Percentiles rank a stretch among this genome's conserved stretches.
phyloP scores from a whole-genome alignment of 2,329 filamentous ascomycete genomes.

The Aspergillus sclerotialis region DNA sequence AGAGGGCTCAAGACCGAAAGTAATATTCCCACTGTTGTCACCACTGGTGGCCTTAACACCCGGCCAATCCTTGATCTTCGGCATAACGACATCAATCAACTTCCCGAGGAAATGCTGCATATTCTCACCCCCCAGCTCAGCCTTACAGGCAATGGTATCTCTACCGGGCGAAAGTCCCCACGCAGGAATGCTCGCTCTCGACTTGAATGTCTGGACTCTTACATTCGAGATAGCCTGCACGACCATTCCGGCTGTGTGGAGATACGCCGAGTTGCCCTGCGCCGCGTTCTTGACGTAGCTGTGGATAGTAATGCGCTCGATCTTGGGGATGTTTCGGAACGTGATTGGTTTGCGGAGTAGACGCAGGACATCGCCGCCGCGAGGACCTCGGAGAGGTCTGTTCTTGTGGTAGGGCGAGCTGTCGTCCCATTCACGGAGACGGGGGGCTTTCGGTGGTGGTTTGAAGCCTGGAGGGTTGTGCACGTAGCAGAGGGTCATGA shows the following conservation, averaged over 20 bases:
- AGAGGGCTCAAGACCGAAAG: slow-evolving; percentile 69
- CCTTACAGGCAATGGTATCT: slow-evolving; percentile 64
- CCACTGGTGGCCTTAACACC: slow-evolving; percentile 72
- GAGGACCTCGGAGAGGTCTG: slow-evolving; percentile 73
- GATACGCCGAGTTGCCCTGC: slow-evolving; percentile 61
- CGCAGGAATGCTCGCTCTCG: slow-evolving; percentile 62
- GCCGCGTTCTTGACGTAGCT: slow-evolving; percentile 63
- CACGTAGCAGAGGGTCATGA: slow-evolving; percentile 81
- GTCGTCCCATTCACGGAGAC: slow-evolving; percentile 78
- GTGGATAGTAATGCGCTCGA: slow-evolving; percentile 76
- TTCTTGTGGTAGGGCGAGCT: slow-evolving; percentile 93
- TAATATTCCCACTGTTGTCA: slow-evolving; percentile 81
- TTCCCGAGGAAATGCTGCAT: slow-evolving; percentile 91
- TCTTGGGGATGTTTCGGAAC: slow-evolving; percentile 77
- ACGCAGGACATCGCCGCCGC: slow-evolving; percentile 59
- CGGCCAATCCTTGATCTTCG: slow-evolving; percentile 92
- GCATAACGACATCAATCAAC: slow-evolving; percentile 80
- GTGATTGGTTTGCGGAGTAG: slow-evolving; percentile 52
- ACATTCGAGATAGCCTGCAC: slow-evolving; percentile 80
- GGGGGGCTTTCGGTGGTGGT: slow-evolving; percentile 51
- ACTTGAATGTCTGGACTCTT: slow-evolving; percentile 62
- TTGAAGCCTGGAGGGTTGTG: slow-evolving; percentile 75
- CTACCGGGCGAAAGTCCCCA: slow-evolving; percentile 70
- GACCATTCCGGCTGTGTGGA: slow-evolving; percentile 78
- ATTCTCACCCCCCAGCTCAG: slow-evolving; percentile 67